A percentile compares a stretch with the other conserved stretches of the same genome.
Conservation (phyloP, 108 stramenopile species). For the Nitzschia sp. region DNA sequence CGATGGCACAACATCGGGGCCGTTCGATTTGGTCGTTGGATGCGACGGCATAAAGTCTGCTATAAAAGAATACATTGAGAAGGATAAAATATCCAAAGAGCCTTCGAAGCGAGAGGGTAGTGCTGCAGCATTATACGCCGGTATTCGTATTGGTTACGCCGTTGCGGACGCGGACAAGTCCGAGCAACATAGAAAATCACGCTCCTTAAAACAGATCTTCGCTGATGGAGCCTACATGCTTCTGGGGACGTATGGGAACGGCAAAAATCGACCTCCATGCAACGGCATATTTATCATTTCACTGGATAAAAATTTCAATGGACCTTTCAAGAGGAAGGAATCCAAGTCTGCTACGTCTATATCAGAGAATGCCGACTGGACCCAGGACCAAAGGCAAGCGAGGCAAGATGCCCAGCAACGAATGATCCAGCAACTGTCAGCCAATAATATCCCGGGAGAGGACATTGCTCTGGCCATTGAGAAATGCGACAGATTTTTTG, state of each 20-base stretch:
- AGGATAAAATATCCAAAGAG: conserved; percentile 21
- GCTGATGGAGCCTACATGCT: conserved; percentile 76
- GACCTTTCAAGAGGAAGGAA: conserved; percentile 61
- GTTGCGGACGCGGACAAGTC: conserved; percentile 46
- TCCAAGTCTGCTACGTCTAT: conserved; percentile 16
- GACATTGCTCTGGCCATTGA: conserved; percentile 41
- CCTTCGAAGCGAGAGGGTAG: conserved; percentile 14
- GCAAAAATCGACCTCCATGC: conserved; percentile 37
- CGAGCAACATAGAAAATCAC: conserved; percentile 17
- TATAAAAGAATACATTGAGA: conserved; percentile 70
- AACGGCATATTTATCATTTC: conserved; percentile 69
- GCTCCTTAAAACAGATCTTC: conserved; percentile 61
- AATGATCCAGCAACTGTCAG: conserved; percentile 37
- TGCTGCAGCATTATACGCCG: conserved; percentile 68
- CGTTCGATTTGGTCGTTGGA: conserved; percentile 82
- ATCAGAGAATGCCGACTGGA: conserved; percentile 75
- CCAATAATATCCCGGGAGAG: conserved; percentile 44
- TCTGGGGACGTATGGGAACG: conserved; percentile 70
- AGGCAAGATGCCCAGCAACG: conserved; percentile 33
- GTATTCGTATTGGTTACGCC: conserved; percentile 76
- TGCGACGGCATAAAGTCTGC: conserved; percentile 79
- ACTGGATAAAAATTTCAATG: conserved; percentile 69
- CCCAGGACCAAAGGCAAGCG: conserved; percentile 45
- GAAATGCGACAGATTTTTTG: conserved; percentile 65
- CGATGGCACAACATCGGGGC: conserved; percentile 59